Conservation (phyloP, 306 rosid species). For the Pyrus betulifolia region DNA sequence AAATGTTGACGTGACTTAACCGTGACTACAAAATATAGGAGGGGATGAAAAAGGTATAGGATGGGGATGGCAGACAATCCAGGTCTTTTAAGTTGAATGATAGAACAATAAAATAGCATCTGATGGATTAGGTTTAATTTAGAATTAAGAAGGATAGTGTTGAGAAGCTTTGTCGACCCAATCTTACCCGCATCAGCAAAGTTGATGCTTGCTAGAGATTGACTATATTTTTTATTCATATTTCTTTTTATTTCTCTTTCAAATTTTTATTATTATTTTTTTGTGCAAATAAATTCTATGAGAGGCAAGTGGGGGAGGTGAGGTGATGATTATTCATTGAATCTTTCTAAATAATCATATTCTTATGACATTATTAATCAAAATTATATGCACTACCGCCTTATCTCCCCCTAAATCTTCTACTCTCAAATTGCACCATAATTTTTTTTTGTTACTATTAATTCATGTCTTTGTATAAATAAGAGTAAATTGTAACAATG, state of each 20-base stretch:
- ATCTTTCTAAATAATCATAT: not conserved
- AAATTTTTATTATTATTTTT: not conserved
- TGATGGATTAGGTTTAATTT: not conserved
- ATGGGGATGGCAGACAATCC: no score
- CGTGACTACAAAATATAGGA: no score
- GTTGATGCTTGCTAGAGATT: conserved; percentile 6
- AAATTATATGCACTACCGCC: conserved; percentile 11
- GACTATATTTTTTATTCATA: conserved; percentile 13
- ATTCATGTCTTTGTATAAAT: not conserved
- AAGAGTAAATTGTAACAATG: no score
- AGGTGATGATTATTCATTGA: conserved; percentile 10
- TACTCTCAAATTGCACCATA: not conserved
- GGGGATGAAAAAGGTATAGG: no score
- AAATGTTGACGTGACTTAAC: no score
- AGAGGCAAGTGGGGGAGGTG: not conserved
- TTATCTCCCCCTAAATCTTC: not conserved
- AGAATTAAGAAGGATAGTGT: not conserved
- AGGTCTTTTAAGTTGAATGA: not conserved
- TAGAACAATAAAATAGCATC: not conserved
- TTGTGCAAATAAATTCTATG: not conserved
- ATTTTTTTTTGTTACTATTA: no score
- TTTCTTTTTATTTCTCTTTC: not conserved
- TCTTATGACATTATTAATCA: conserved; percentile 1
- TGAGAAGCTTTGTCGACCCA: conserved; percentile 9
- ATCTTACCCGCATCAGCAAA: not conserved